Evolutionary conservation across 1,284 basidiomycete species (phyloP).

Genomic region (Trichosporon ovoides): DNA sequence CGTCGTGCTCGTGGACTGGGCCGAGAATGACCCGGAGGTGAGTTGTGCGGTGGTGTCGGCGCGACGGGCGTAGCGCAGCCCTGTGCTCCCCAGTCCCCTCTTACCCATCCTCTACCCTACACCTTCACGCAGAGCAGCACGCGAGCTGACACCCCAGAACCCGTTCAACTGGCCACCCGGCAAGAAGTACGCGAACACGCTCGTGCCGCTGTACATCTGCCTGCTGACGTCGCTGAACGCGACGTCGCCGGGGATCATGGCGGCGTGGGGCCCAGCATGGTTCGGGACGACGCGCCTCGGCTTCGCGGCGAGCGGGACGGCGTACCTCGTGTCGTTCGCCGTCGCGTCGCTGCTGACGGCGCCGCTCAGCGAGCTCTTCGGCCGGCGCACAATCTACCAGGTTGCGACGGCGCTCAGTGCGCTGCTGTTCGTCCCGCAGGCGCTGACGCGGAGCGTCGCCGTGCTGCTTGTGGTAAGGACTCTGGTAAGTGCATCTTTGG

Average conservation of each 20-base stretch:
- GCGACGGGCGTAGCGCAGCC: too few relatives aligned
- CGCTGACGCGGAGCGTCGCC: constrained; percentile 30
- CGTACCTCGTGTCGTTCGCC: constrained; percentile 31
- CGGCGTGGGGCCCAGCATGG: constrained; percentile 26
- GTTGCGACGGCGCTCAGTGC: constrained; percentile 20
- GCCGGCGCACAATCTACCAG: constrained; percentile 38
- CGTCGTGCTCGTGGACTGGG: constrained; percentile 32
- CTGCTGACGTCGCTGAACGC: constrained; percentile 24
- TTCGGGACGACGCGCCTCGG: constrained; percentile 27
- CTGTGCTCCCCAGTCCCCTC: too few relatives aligned
- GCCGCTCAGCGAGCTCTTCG: constrained; percentile 39
- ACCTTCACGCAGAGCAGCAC: too few relatives aligned
- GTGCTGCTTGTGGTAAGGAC: constrained; percentile 39
- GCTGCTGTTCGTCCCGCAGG: constrained; percentile 43
- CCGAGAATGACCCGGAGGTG: constrained; percentile 30
- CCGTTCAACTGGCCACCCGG: constrained; percentile 33
- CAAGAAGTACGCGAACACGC: constrained; percentile 28
- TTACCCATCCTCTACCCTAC: background rate
- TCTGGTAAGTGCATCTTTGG: constrained; percentile 6
- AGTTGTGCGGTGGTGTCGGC: too few relatives aligned
- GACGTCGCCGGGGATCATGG: constrained; percentile 26
- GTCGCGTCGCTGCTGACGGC: constrained; percentile 38
- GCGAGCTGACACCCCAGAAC: constrained; percentile 24
- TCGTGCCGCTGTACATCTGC: constrained; percentile 27
- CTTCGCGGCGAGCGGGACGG: constrained; percentile 25